Conservation (phyloP, 345 rosid species). For the Populus pruinosa region DNA sequence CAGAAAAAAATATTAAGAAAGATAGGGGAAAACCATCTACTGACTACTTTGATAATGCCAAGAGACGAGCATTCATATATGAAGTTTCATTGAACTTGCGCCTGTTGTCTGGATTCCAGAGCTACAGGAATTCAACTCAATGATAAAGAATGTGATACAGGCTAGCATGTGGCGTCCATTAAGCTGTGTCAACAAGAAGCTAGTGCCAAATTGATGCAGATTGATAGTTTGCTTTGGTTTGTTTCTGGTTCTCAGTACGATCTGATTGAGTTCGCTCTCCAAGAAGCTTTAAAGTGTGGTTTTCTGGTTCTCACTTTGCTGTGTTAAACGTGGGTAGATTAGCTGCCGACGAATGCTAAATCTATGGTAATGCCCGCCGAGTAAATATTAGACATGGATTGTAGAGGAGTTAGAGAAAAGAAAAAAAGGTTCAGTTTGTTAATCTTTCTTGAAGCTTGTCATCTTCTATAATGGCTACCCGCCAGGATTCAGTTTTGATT, state of each 20-base stretch:
- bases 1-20: too few species aligned
- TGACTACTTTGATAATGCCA: background rate
- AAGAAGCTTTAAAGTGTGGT: too few species aligned
- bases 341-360: background rate
- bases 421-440: background rate
- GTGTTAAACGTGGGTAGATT: background rate
- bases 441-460: background rate
- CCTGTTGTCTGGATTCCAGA: background rate
- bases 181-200: background rate
- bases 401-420: background rate
- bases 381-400: background rate
- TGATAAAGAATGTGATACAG: background rate
- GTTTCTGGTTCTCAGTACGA: too few species aligned
- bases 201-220: background rate
- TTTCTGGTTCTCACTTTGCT: background rate
- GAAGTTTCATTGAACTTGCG: constrained; percentile 19
- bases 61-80: background rate
- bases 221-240: too few species aligned
- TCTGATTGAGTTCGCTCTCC: too few species aligned
- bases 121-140: background rate
- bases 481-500: background rate
- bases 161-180: background rate
- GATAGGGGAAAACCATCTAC: background rate
- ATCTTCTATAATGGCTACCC: background rate
- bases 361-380: background rate